phyloP scores from a whole-genome alignment of 306 rosid species.

The Phaseolus lunatus region DNA sequence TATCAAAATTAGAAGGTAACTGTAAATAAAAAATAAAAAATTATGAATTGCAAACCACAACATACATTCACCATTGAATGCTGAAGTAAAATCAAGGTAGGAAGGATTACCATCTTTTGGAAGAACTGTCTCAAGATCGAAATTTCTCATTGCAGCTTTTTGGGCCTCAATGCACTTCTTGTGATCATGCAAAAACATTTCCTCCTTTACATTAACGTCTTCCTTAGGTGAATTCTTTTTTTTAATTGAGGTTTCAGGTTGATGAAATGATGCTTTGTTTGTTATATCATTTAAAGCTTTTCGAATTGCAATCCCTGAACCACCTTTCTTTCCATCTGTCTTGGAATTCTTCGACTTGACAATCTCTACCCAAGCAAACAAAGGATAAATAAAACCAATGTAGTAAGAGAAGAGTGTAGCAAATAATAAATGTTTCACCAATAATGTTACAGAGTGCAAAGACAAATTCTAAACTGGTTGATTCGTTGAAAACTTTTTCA shows the following conservation, averaged over 20 bases:
- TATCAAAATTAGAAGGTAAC: background rate
- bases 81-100: background rate
- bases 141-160: conserved; percentile 33
- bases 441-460: conserved; percentile 3
- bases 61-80: background rate
- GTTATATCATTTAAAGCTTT: conserved; percentile 67
- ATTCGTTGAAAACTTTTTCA: conserved; percentile 26
- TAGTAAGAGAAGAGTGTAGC: conserved; percentile 12
- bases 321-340: conserved; percentile 52
- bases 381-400: conserved; percentile 32
- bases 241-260: conserved; percentile 47
- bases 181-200: conserved; percentile 67
- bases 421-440: background rate
- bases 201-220: conserved; percentile 58
- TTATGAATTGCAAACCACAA: background rate
- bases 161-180: conserved; percentile 57
- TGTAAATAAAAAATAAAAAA: background rate
- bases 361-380: conserved; percentile 42
- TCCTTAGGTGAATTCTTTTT: conserved; percentile 52
- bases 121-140: conserved; percentile 55
- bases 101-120: conserved; percentile 49
- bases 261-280: conserved; percentile 50
- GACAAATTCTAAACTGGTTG: background rate
- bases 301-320: conserved; percentile 44
- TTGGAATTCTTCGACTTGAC: conserved; percentile 46